Base-by-base conservation (phyloP, 306 rosid species). In the Hippophae rhamnoides region DNA sequence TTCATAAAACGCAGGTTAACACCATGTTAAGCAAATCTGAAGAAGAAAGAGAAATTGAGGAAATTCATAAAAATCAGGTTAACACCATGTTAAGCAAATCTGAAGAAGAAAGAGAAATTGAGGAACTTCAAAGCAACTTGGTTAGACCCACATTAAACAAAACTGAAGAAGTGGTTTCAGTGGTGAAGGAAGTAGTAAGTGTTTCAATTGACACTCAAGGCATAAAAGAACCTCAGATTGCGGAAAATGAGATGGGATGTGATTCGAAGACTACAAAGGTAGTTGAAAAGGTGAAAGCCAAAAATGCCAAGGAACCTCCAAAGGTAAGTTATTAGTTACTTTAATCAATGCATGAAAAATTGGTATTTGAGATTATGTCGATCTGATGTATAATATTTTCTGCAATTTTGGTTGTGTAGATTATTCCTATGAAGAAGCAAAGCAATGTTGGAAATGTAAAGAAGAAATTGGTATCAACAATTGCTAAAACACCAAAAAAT, bases 391-490 rank as follows among this genome's bases (percentile, higher is more conserved):
- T 53, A 57, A 45, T 69, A 52, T 58, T 55, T 67, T 56, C 68
- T 55, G 43, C 61, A 9, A 40, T 61, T 69, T 73, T 54, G 43
- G 52, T 49, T 71, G 65, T 65, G 50, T 73, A 92, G 99, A 83
- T 76, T 73, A 61, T 75, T 57, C 47, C 80, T 13, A 49, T 43
- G 57, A 76, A 31, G 12, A 81, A 63, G 79, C 93, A 86, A 49
- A 79, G 65, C 58, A 70, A 62, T 64, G 73, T 43, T 55, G 67
- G 80, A 58, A 85, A 62, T 65, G 53, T 72, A 5, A 85, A 82
- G 76, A 92, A 84, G 87, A 85, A 85, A 68, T 58, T 78, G 5
- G 53, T n/a, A 57, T 56, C 69, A 9, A 72, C 76, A 62, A 72
- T 72, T 11, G 54, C 78, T 47, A 85, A 72, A 84, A 69, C 79